Evolutionary conservation across 2,329 filamentous ascomycete species (phyloP), one percentile per base, ranked within the genome.

Genomic region (Penicillium sp.): DNA sequence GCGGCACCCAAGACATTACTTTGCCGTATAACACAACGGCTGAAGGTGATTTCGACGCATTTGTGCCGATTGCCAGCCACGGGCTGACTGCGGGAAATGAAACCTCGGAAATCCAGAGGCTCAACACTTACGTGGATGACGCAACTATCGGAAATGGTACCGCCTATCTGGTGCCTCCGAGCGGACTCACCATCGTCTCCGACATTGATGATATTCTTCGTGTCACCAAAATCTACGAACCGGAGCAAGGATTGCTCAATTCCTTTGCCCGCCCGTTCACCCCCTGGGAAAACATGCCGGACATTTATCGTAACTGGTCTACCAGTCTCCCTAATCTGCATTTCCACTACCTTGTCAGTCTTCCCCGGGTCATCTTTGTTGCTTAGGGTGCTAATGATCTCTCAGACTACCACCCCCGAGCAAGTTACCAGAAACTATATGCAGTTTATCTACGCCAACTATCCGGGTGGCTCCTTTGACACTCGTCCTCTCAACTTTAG

Each of bases 191-290:
- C 1, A 73, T 90, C 45, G 70, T 90, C 51, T 86, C 81, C 1
- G 86, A 90, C 56, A 86, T 90, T 46, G 86, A 89, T 51, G 86
- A 90, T 57, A 87, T 88, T 42, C 75, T 89, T 0, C 80, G 86
- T n/a, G 69, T 89, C 1, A 90, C 86, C 40, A 86, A 87, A 64
- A 90, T 90, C 59, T 90, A 87, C 61, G 65, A 85, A 33, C 86
- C 86, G 0, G 79, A 81, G 49, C 77, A 89, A 58, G 86, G 86
- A 4, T 70, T 90, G 0, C 70, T 89, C 8, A 90, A 90, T 67
- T 82, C 84, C 0, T 89, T 90, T 56, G 85, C 85, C 0, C 76
- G 79, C 3, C 73, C 82, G 0, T 90, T 86, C 59, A 76, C 73
- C 0, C 73, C 78, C 0, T 90, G 86, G 86, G 73, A 83, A 72